These are phyloP conservation scores for Steccherinum ochraceum DNA, from an alignment of 768 basidiomycete genomes.

Conservation along the genomic window DNA sequence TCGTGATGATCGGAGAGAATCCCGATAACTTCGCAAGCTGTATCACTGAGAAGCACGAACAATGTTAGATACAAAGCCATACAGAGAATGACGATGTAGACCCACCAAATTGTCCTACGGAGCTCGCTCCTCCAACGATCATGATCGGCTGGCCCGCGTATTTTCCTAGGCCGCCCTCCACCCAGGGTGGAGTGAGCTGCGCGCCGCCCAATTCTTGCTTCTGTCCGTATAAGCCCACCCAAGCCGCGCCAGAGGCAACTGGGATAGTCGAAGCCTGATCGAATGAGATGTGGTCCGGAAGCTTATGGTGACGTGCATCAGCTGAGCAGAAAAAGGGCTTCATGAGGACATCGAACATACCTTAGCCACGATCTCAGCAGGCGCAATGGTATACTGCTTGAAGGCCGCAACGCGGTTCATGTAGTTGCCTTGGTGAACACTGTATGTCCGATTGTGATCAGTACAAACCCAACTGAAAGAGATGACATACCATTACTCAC, in stretches of 20 bases:
- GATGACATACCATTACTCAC: constrained; percentile 16
- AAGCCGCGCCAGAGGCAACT: constrained; percentile 22
- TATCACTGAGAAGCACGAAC: neutral
- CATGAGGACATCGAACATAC: neutral
- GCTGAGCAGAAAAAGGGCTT: neutral
- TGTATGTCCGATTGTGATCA: neutral
- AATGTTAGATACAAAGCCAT: neutral
- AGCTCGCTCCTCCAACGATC: constrained; percentile 18
- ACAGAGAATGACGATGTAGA: neutral
- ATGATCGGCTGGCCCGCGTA: constrained; percentile 24
- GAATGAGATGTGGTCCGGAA: constrained; percentile 23
- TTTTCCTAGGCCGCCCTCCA: constrained; percentile 19
- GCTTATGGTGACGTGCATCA: neutral
- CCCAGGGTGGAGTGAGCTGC: constrained; percentile 21
- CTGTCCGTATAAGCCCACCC: constrained; percentile 18
- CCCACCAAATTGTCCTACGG: constrained; percentile 23
- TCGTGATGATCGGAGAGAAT: constrained; percentile 8
- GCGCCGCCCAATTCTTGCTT: constrained; percentile 10
- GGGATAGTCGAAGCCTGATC: constrained; percentile 26
- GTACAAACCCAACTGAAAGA: constrained; percentile 5
- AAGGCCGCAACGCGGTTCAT: constrained; percentile 11
- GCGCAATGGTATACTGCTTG: constrained; percentile 22
- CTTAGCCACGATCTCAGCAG: constrained; percentile 21
- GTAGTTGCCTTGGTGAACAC: constrained; percentile 19
- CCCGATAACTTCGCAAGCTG: constrained; percentile 5